Conservation (phyloP, 352 stramenopile species). For the Phytophthora cactorum region DNA sequence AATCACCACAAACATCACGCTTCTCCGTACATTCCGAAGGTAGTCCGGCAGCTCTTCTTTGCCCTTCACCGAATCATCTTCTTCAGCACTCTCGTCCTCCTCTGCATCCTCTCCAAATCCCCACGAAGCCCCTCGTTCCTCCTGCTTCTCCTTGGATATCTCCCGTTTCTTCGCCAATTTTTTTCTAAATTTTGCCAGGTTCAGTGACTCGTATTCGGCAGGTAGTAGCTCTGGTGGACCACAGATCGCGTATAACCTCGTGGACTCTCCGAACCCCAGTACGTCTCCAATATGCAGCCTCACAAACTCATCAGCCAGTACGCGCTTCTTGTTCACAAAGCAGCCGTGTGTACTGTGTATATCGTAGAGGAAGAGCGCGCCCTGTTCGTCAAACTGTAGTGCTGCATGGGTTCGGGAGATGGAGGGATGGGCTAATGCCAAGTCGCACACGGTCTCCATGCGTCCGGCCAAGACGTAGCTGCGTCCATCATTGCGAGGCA, state of each 20-base stretch:
- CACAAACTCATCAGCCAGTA: constrained; percentile 52
- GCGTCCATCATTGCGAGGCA: constrained; percentile 34
- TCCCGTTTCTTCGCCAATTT: constrained; percentile 32
- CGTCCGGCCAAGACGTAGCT: constrained; percentile 64
- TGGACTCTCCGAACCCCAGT: constrained; percentile 89
- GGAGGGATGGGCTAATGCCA: constrained; percentile 76
- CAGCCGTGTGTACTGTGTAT: constrained; percentile 84
- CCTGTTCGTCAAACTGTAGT: constrained; percentile 72
- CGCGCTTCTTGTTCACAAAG: constrained; percentile 84
- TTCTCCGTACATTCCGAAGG: constrained; percentile 57
- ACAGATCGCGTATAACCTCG: constrained; percentile 79
- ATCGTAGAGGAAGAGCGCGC: constrained; percentile 78
- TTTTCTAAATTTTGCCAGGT: constrained; percentile 45
- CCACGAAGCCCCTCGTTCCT: constrained; percentile 64
- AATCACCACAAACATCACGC: not conserved
- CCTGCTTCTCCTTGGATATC: constrained; percentile 15
- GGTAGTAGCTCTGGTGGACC: constrained; percentile 72
- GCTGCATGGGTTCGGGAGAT: constrained; percentile 79
- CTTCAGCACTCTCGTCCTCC: constrained; percentile 45
- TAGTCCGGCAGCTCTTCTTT: constrained; percentile 71
- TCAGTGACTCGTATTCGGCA: constrained; percentile 77
- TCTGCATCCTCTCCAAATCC: constrained; percentile 87
- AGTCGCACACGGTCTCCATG: constrained; percentile 69
- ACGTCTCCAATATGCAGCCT: constrained; percentile 85
- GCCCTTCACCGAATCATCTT: constrained; percentile 34